Evolutionary conservation across 148 eudicot species (phyloP), one percentile per base, ranked within the genome.

Genomic region (Cornus suecica): DNA sequence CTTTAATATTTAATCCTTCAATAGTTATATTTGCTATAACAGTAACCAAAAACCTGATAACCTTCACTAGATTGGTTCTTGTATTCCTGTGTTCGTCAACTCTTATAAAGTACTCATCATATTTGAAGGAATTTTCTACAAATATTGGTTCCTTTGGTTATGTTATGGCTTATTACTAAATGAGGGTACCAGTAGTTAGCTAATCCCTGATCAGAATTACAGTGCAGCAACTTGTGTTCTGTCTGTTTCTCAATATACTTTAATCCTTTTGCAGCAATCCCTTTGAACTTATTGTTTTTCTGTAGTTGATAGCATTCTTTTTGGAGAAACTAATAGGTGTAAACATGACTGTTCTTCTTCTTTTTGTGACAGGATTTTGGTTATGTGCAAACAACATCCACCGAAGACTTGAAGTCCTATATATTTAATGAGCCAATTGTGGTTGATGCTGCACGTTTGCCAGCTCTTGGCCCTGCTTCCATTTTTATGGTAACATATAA

Each of bases 351-450:
- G 68, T 26, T 18, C 31, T 71, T 51, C 27, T 29, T 56, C 26
- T 72, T 78, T 70, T 70, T 48, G 34, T 14, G 42, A 24, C 74
- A 94, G 99, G 97, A 94, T 88, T 94, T 94, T 88, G 99, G 97
- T 72, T 94, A 89, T 84, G 95, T 87, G 68, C 99, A 92, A 90
- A 87, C 99, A 77, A 94, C 97, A 70, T 94, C 99, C 62, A 94
- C 99, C 62, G 99, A 94, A 83, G 86, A 87, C 64, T 83, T 94
- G 82, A 94, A 94, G 83, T 92, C 97, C 68, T 94, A 81, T 77
- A 82, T 94, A 73, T 94, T 90, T 62, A 94, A 94, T 83, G 99
- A 94, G 80, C 99, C 97, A 70, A 89, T 94, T 78, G 87, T 88
- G 80, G 86, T 94, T 77, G 99, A 94, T 83, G 90, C 94, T 82